Conservation (phyloP, 2,329 filamentous ascomycete genomes). For the Fusarium chlamydosporum region DNA sequence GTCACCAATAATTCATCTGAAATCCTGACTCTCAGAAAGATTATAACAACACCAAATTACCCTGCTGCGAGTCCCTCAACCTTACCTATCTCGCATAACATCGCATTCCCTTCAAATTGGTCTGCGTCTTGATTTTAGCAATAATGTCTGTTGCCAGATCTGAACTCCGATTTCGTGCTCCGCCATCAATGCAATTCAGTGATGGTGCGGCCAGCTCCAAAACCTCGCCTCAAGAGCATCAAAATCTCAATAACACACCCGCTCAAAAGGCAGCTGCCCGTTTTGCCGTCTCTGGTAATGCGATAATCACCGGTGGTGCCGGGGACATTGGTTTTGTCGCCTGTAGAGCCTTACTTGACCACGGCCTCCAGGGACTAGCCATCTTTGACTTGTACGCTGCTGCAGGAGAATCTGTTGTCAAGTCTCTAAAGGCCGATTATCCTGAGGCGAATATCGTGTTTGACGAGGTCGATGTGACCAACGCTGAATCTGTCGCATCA, state of each 20-base stretch:
- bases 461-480: slow-evolving; percentile 20
- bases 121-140: no score
- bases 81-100: no score
- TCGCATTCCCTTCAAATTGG: no score
- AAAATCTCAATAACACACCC: accelerated
- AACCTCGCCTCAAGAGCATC: neutral
- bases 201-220: slow-evolving; percentile 14
- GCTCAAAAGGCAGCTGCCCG: neutral
- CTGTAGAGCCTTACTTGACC: slow-evolving; percentile 23
- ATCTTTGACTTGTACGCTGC: slow-evolving; percentile 24
- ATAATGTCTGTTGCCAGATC: slow-evolving; percentile 25
- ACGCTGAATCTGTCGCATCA: neutral
- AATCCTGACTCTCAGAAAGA: no score
- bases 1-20: neutral
- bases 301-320: slow-evolving; percentile 19
- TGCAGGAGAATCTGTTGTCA: neutral
- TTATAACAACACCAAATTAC: no score
- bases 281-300: slow-evolving; percentile 5
- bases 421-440: slow-evolving; percentile 10
- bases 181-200: slow-evolving; percentile 29
- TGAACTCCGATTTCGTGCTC: slow-evolving; percentile 19
- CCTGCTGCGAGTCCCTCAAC: no score
- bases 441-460: slow-evolving; percentile 12
- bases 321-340: slow-evolving; percentile 21
- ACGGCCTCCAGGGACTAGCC: slow-evolving; percentile 12